These are phyloP conservation scores for Xylaria digitata DNA, from an alignment of 2,329 filamentous ascomycete genomes.

Conservation along the genomic window DNA sequence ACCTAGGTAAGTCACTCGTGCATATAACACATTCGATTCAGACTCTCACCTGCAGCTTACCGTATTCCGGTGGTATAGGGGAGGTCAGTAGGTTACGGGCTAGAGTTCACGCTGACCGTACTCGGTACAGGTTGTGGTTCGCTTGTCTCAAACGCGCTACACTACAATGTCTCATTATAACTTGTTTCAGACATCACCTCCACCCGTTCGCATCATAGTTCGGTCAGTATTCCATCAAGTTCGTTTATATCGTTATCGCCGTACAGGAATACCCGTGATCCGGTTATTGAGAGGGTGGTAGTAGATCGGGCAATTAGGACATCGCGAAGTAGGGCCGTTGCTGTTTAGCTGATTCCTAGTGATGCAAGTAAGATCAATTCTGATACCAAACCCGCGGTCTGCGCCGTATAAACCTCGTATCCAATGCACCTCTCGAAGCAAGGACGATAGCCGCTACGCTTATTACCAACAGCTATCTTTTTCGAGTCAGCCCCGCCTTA, in stretches of 20 bases:
- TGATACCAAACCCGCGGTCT: conserved; percentile 11
- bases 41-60: conserved; percentile 19
- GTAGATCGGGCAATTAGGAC: neutral
- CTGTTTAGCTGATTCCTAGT: neutral
- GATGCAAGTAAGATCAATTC: conserved; percentile 28
- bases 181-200: conserved; percentile 6
- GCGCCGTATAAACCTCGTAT: conserved; percentile 16
- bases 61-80: neutral
- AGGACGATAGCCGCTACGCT: neutral
- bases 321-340: neutral
- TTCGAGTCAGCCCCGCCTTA: conserved; percentile 5
- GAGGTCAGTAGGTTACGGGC: conserved; percentile 12
- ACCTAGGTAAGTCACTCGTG: conserved; percentile 12
- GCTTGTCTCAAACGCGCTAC: conserved; percentile 1
- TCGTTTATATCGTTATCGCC: neutral
- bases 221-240: neutral
- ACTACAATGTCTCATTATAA: conserved; percentile 1
- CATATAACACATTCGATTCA: conserved; percentile 18
- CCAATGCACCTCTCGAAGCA: conserved; percentile 7
- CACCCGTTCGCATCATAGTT: conserved; percentile 12
- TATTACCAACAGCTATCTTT: neutral
- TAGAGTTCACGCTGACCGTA: conserved; percentile 25
- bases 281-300: neutral
- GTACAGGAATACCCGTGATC: neutral
- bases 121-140: conserved; percentile 22